Conservation (phyloP, 768 basidiomycete genomes). For the Tulasnella sp. region DNA sequence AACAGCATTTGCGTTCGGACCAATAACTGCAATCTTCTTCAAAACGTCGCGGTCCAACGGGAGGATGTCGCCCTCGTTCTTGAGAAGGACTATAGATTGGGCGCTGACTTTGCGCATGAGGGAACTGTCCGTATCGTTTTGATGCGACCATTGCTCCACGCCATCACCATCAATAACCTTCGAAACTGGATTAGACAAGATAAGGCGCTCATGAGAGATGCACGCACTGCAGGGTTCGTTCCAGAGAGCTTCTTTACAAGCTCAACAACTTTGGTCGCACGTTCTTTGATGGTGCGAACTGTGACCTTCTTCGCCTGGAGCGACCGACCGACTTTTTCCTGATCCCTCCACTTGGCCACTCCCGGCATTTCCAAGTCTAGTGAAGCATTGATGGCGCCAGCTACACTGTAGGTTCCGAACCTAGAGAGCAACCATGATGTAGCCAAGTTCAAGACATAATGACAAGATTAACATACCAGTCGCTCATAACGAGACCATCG, state of each 20-base stretch:
- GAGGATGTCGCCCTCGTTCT: conserved; percentile 61
- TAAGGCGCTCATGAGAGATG: conserved; percentile 66
- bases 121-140: conserved; percentile 52
- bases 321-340: conserved; percentile 31
- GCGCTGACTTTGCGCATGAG: conserved; percentile 63
- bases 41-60: conserved; percentile 51
- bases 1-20: conserved; percentile 66
- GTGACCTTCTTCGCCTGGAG: conserved; percentile 51
- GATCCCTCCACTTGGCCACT: conserved; percentile 40
- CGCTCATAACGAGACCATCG: conserved; percentile 63
- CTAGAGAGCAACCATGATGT: neutral
- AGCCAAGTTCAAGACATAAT: neutral
- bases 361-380: conserved; percentile 69
- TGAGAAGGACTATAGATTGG: conserved; percentile 67
- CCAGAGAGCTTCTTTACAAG: conserved; percentile 49
- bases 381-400: conserved; percentile 59
- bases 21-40: conserved; percentile 64
- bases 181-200: conserved; percentile 61
- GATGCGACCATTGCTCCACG: conserved; percentile 63
- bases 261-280: conserved; percentile 38
- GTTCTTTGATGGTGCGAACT: conserved; percentile 38
- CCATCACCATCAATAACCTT: conserved; percentile 51
- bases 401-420: conserved; percentile 50
- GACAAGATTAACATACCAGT: conserved; percentile 48
- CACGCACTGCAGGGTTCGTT: conserved; percentile 60